These are phyloP conservation scores for Aphanomyces stellatus DNA, from an alignment of 352 stramenopile species.

Conservation along the genomic window DNA sequence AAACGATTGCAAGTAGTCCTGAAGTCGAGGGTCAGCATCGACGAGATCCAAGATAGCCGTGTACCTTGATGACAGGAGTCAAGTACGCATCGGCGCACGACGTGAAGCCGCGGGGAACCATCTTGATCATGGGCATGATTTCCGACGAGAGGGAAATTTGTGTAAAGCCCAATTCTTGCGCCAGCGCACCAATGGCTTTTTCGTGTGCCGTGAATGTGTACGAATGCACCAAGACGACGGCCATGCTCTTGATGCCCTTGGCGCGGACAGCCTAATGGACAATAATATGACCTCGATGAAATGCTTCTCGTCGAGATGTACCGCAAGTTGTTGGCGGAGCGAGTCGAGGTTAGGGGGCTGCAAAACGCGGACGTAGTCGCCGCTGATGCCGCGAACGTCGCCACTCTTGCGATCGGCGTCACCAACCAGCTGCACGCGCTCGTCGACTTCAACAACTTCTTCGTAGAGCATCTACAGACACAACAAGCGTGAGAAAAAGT, in stretches of 20 bases:
- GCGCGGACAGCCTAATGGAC: conserved; percentile 35
- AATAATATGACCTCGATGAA: background rate
- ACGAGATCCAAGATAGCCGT: no score
- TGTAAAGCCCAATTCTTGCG: conserved; percentile 88
- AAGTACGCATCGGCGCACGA: conserved; percentile 97
- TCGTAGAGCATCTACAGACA: conserved; percentile 91
- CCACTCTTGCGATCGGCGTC: conserved; percentile 39
- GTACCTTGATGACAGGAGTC: conserved; percentile 93
- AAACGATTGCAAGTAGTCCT: conserved; percentile 94
- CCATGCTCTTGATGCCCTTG: conserved; percentile 88
- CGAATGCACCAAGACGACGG: conserved; percentile 93
- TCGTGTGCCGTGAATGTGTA: conserved; percentile 96
- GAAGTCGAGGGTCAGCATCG: no score
- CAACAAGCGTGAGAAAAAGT: background rate
- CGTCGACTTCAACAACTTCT: conserved; percentile 94
- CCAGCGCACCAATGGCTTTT: conserved; percentile 80
- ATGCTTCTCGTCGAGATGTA: conserved; percentile 7
- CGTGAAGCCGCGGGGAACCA: conserved; percentile 94
- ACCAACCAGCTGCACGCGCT: conserved; percentile 90
- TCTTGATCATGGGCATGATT: conserved; percentile 98
- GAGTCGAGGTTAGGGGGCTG: conserved; percentile 70
- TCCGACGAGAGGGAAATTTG: conserved; percentile 75
- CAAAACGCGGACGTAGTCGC: conserved; percentile 82
- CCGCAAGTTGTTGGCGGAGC: conserved; percentile 78
- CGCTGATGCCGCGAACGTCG: conserved; percentile 78